Evolutionary conservation across 805 yeast species (phyloP).

Genomic region (Wickerhamomyces xylosicus): DNA sequence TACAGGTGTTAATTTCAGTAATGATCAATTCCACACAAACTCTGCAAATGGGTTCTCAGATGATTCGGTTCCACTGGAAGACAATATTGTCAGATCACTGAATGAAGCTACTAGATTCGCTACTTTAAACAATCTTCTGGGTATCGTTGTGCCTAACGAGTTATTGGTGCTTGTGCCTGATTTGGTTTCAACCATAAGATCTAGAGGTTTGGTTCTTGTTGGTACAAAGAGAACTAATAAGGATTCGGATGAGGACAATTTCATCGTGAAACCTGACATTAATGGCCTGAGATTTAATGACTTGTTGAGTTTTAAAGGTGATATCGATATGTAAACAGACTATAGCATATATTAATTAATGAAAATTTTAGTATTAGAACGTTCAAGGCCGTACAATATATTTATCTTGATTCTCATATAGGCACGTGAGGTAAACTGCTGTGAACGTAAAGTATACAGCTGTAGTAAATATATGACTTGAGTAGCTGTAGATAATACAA

Average conservation of each 20-base stretch:
- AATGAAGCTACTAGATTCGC: conserved; percentile 81
- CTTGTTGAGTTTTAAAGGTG: conserved; percentile 56
- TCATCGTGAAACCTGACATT: conserved; percentile 19
- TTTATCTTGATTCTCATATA: too few relatives aligned
- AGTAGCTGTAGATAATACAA: too few relatives aligned
- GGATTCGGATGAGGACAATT: conserved; percentile 9
- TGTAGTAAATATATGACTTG: too few relatives aligned
- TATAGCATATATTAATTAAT: too few relatives aligned
- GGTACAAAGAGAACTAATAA: conserved; percentile 38
- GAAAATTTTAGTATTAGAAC: too few relatives aligned
- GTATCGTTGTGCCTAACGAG: conserved; percentile 67
- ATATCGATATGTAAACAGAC: conserved; percentile 36
- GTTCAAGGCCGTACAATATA: too few relatives aligned
- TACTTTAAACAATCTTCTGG: conserved; percentile 71
- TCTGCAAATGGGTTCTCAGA: conserved; percentile 31
- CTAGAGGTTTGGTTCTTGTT: conserved; percentile 77
- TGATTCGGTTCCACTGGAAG: conserved; percentile 21
- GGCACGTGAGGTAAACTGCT: too few relatives aligned
- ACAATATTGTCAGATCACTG: conserved; percentile 51
- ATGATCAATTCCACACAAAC: conserved; percentile 24
- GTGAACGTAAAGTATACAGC: too few relatives aligned
- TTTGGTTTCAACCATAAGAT: conserved; percentile 61
- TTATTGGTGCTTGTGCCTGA: conserved; percentile 67
- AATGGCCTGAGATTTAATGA: conserved; percentile 63
- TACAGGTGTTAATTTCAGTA: conserved; percentile 44